Evolutionary conservation across 805 yeast genomes (phyloP), one percentile per base, ranked within the genome.

Genomic region (Kurtzmaniella fragi): DNA sequence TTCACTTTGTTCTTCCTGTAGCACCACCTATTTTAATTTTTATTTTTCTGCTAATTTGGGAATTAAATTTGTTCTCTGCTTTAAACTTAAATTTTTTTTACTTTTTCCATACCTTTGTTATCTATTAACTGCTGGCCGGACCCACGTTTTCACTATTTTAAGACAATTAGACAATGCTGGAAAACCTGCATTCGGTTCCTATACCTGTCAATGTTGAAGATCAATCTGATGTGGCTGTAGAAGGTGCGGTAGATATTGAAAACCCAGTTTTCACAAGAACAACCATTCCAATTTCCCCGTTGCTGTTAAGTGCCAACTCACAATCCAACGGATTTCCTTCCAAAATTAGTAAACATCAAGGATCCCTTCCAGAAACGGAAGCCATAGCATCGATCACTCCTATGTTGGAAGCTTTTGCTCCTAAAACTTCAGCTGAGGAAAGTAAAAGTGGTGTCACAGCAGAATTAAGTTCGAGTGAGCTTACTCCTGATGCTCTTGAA

Each of bases 361-460:
- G 14, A n/a, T 45, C 56, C 3, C 46, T 61, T 1, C 64, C 64
- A 10, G 61, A 60, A 23, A 66, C 73, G 2, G 62, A 67, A 45
- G 91, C 91, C 10, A 80, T 84, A 69, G 90, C 86, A 9, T 75
- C 87, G 0, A 78, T 84, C 32, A 91, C 91, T 1, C 93, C 95
- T 2, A 82, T 84, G 54, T 59, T 85, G 31, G 89, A 82, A 53
- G 70, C 77, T 1, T 85, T 82, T 57, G 73, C 78, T 4, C 93
- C 93, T 4, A 84, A 82, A 52, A 75, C 89, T 0, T 50, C 52
- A 14, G 54, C 57, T 14, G 58, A 64, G 38, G 69, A 64, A 40
- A 41, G 56, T 31, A 46, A 53, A 35, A 50, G 46, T 31, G 53
- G 54, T 11, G 47, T 50, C 3, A 46, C 49, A 15, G 37, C 42